These are phyloP conservation scores for Lodderomyces theae DNA, from an alignment of 1,139 yeast species.

Conservation along the genomic window DNA sequence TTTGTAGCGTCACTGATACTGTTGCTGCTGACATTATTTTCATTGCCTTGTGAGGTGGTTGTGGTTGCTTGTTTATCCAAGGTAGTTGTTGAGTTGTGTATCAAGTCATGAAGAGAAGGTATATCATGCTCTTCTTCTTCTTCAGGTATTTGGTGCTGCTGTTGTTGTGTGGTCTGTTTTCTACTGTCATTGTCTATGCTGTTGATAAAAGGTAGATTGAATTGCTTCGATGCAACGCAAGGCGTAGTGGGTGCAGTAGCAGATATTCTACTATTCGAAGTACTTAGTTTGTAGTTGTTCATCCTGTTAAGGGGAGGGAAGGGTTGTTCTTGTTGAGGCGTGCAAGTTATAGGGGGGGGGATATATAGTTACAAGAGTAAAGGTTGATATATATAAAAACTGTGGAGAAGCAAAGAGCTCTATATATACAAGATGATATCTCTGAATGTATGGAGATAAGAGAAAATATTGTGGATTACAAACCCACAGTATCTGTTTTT, in stretches of 20 bases:
- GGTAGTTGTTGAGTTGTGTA: slow-evolving; percentile 1
- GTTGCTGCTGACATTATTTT: neutral
- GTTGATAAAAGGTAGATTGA: neutral
- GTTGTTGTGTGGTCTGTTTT: neutral
- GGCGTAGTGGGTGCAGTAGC: neutral
- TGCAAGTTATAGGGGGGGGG: too few species aligned
- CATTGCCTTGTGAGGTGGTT: neutral
- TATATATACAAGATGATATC: too few species aligned
- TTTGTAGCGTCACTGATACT: neutral
- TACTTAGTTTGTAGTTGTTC: neutral
- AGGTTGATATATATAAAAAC: too few species aligned
- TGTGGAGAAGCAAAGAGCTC: too few species aligned
- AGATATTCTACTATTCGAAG: neutral
- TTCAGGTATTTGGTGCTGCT: neutral
- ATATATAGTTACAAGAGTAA: too few species aligned
- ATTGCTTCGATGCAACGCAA: neutral
- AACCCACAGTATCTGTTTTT: too few species aligned
- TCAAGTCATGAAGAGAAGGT: slow-evolving; percentile 1
- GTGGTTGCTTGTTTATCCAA: neutral
- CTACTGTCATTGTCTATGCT: neutral
- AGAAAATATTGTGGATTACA: too few species aligned
- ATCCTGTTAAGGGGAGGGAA: neutral
- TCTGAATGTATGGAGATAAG: too few species aligned
- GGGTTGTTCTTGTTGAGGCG: neutral
- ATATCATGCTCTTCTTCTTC: neutral